Evolutionary conservation across 2,329 filamentous ascomycete genomes (phyloP).

Genomic region (Nemania sp.): DNA sequence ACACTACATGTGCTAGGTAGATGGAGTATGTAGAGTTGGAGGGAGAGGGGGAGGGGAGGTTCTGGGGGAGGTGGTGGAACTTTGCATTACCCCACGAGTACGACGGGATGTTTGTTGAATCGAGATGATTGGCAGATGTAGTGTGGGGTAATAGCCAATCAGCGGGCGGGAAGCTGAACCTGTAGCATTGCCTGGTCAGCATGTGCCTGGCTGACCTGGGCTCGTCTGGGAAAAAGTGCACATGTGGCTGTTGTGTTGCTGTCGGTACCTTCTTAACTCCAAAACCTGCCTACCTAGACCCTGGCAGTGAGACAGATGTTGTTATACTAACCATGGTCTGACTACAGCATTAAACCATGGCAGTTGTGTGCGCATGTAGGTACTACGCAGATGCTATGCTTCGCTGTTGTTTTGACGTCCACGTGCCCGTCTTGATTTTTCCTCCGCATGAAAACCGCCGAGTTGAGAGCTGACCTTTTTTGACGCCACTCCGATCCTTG

Average conservation of each 20-base stretch:
- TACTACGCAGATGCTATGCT: background rate
- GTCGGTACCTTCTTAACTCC: no score
- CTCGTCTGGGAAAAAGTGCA: background rate
- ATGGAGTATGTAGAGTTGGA: background rate
- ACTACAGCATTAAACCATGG: background rate
- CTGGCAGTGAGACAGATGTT: background rate
- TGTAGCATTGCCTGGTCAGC: background rate
- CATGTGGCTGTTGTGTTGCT: background rate
- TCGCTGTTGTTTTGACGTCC: background rate
- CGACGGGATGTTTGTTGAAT: conserved; percentile 9
- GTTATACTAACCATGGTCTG: background rate
- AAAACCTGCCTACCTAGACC: background rate
- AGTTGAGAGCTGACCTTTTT: conserved; percentile 10
- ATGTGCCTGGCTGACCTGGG: background rate
- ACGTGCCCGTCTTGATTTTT: conserved; percentile 2
- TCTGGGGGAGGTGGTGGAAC: background rate
- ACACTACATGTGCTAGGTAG: background rate
- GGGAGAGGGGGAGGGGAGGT: no score
- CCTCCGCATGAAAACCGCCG: conserved; percentile 2
- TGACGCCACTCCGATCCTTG: conserved; percentile 1
- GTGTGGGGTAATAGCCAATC: conserved; percentile 39
- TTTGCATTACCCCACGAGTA: conserved; percentile 24
- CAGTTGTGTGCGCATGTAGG: background rate
- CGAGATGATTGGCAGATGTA: conserved; percentile 18
- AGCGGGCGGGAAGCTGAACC: conserved; percentile 14